These are phyloP conservation scores for Fusarium newnesense DNA, from an alignment of 2,329 filamentous ascomycete species.

Conservation along the genomic window DNA sequence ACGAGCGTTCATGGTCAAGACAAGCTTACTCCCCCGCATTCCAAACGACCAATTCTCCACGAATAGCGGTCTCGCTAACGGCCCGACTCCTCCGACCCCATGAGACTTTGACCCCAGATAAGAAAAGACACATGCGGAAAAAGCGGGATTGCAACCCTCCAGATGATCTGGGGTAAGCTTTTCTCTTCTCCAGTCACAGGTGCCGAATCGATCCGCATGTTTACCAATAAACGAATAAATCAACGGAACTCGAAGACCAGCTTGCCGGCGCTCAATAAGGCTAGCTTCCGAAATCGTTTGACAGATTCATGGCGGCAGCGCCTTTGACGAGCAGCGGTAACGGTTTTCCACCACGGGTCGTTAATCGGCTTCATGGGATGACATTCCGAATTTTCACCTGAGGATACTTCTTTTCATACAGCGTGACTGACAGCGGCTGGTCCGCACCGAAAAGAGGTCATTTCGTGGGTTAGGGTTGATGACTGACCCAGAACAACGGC, in stretches of 20 bases:
- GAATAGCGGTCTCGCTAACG: slow-evolving; percentile 21
- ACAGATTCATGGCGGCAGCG: slow-evolving; percentile 6
- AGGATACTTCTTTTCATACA: neutral
- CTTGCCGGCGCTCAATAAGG: neutral
- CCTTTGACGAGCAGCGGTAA: slow-evolving; percentile 6
- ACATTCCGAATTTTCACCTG: slow-evolving; percentile 2
- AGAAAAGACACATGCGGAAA: slow-evolving; percentile 19
- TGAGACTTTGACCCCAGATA: neutral
- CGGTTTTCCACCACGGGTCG: neutral
- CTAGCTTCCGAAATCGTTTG: neutral
- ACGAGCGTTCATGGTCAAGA: neutral
- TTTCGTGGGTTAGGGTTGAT: slow-evolving; percentile 28
- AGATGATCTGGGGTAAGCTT: slow-evolving; percentile 18
- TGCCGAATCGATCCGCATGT: neutral
- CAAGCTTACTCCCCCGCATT: slow-evolving; percentile 35
- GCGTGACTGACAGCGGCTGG: neutral
- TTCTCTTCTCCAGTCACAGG: neutral
- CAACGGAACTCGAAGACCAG: neutral
- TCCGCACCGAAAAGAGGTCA: neutral
- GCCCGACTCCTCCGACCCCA: slow-evolving; percentile 29
- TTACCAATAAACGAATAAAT: neutral
- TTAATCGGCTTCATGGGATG: slow-evolving; percentile 5
- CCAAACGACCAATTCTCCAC: slow-evolving; percentile 26
- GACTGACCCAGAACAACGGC: slow-evolving; percentile 5
- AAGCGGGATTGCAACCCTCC: slow-evolving; percentile 20